These are phyloP conservation scores for Backusella mclennaniae DNA, from an alignment of 192 early-diverging fungal genomes.

Conservation along the genomic window DNA sequence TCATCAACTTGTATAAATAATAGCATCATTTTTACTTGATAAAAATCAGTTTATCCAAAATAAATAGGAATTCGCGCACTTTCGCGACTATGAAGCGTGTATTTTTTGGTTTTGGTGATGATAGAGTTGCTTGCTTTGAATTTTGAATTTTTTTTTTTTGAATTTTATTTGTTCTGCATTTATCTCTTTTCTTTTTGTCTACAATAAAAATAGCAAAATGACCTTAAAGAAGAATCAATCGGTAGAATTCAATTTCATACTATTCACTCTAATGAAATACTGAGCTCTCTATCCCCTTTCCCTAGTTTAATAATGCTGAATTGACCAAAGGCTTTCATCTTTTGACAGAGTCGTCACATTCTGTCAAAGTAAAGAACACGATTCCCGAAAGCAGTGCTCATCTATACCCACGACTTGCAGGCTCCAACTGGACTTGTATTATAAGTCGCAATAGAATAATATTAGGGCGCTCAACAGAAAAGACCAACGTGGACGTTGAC, in stretches of 20 bases:
- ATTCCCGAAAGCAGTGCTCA: conserved; percentile 17
- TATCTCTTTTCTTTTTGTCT: not conserved
- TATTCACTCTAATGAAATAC: not conserved
- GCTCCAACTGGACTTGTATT: conserved; percentile 33
- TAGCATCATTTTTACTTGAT: not conserved
- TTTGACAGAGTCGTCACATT: not conserved
- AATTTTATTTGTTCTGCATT: not conserved
- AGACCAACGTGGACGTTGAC: conserved; percentile 18
- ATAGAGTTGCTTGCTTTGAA: not conserved
- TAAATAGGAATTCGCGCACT: not conserved
- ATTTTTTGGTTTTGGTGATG: not conserved
- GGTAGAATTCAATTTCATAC: not conserved
- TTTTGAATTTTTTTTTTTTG: too few relatives aligned
- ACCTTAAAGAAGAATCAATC: not conserved
- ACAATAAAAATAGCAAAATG: not conserved
- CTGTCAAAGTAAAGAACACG: conserved; percentile 12
- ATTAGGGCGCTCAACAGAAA: conserved; percentile 21
- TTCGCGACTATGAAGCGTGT: not conserved
- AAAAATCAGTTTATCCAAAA: not conserved
- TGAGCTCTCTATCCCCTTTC: too few relatives aligned
- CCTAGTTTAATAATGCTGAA: conserved; percentile 8
- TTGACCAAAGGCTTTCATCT: conserved; percentile 11
- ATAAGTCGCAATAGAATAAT: conserved; percentile 18
- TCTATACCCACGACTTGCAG: conserved; percentile 30
- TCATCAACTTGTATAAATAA: too few relatives aligned